Base-by-base conservation (phyloP, 352 stramenopile genomes). In the Pythium angustatum region DNA sequence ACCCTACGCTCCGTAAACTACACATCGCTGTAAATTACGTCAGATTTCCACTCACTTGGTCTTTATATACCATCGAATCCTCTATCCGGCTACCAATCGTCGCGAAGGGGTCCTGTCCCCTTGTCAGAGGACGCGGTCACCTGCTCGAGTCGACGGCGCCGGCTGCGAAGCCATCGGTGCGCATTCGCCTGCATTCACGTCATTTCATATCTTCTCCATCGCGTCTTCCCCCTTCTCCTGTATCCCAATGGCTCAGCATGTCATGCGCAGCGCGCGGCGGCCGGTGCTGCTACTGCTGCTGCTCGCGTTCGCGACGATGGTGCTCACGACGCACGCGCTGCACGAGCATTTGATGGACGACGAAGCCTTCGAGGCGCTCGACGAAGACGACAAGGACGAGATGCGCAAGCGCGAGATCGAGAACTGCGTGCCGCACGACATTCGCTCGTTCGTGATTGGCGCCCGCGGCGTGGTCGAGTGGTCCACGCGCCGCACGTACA, bases 351-450 rank as follows among this genome's bases (percentile, higher is more conserved):
- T 81, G 24, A 48, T 81, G 56, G 66, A 74, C 48, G 76, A 79
- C 30, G 62, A 70, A 24, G 68, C 64, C 28, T 71, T 81, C 19
- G 62, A 76, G 8, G 56, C 71, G 44, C 75, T 88, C 17, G 73
- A 77, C 22, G 79, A 85, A 14, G 76, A 79, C 49, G 57, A 76
- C 61, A 79, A 79, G 30, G 66, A 73, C 30, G 83, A 90, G 55
- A 88, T 90, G 62, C 71, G 85, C 44, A 88, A 91, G 80, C 79
- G 78, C 61, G 80, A 91, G 68, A 73, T 94, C 45, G 85, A 94
- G 66, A 94, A 94, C 73, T 94, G 83, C 66, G 83, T 91, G 60
- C 85, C 83, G 15, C 87, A 89, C 72, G 77, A 90, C 70, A 86
- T 94, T 43, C 77, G 76, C 40, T 92, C 83, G 43, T 90, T 84